Conservation (phyloP, 1,284 basidiomycete genomes). For the Boletellus dicymbophilus region DNA sequence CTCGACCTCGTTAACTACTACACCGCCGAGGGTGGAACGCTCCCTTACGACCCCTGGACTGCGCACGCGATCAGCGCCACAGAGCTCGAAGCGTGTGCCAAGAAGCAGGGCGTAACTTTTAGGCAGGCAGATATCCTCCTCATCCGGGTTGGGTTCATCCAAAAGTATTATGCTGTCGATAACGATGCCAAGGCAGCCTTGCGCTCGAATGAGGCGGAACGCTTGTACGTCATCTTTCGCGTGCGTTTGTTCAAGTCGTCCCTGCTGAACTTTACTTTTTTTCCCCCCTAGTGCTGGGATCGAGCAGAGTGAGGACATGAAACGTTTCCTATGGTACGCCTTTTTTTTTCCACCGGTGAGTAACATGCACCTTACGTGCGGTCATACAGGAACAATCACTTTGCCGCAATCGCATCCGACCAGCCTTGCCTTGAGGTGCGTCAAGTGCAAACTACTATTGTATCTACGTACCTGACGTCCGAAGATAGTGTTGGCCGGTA, state of each 20-base stretch:
- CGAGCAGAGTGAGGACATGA: slow-evolving; percentile 73
- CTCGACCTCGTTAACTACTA: slow-evolving; percentile 63
- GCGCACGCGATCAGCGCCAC: slow-evolving; percentile 56
- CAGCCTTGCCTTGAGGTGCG: slow-evolving; percentile 72
- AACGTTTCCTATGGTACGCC: slow-evolving; percentile 65
- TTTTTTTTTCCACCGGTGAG: background rate
- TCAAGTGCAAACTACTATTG: no score
- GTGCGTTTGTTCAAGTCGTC: no score
- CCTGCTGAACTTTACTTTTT: no score
- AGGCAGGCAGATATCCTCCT: slow-evolving; percentile 61
- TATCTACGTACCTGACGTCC: background rate
- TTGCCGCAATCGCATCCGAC: slow-evolving; percentile 68
- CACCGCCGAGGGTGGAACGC: slow-evolving; percentile 39
- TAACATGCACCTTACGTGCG: background rate
- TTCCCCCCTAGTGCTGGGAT: slow-evolving; percentile 49
- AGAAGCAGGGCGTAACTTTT: slow-evolving; percentile 60
- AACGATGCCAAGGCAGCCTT: slow-evolving; percentile 52
- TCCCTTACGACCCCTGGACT: slow-evolving; percentile 70
- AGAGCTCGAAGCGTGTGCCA: slow-evolving; percentile 63
- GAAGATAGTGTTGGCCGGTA: slow-evolving; percentile 55
- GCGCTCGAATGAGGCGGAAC: slow-evolving; percentile 42
- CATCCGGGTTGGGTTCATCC: slow-evolving; percentile 66
- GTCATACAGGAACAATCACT: slow-evolving; percentile 68
- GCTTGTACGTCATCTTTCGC: slow-evolving; percentile 45
- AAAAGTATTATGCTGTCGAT: slow-evolving; percentile 50